Evolutionary conservation across 2,329 filamentous ascomycete genomes (phyloP).

Genomic region (Podosphaera fusca): DNA sequence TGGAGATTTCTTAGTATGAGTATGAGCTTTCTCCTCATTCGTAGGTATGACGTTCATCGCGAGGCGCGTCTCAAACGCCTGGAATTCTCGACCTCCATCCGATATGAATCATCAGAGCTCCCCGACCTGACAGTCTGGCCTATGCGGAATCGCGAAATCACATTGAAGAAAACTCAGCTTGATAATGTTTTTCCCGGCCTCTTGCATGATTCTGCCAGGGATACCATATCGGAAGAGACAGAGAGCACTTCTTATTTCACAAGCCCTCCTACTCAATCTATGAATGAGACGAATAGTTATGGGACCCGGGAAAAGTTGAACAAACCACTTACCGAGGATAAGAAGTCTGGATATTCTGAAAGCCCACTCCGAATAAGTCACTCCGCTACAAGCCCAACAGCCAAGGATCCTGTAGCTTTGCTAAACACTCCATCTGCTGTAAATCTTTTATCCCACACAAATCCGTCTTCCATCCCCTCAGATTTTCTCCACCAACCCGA

Average conservation of each 20-base stretch:
- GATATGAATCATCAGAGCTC: background rate
- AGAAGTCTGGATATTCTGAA: conserved; percentile 2
- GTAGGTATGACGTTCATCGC: conserved; percentile 33
- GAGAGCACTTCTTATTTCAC: conserved; percentile 40
- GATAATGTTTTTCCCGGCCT: background rate
- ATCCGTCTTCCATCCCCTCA: background rate
- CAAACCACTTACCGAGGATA: conserved; percentile 11
- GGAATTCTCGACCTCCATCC: background rate
- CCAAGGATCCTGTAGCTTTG: background rate
- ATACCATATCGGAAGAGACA: conserved; percentile 20
- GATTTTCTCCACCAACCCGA: conserved; percentile 17
- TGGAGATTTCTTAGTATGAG: conserved; percentile 38
- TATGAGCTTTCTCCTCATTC: conserved; percentile 28
- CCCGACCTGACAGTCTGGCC: background rate
- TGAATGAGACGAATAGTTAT: conserved; percentile 15
- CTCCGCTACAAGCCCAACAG: background rate
- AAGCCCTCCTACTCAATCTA: conserved; percentile 33
- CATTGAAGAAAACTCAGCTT: background rate
- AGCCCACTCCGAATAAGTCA: background rate
- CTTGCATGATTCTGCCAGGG: background rate
- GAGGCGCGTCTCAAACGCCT: conserved; percentile 20
- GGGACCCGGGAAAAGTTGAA: conserved; percentile 10
- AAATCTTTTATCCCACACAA: background rate
- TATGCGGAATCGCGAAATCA: background rate
- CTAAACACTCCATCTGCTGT: background rate